A percentile compares a stretch with the other conserved stretches of the same genome.
phyloP scores from a whole-genome alignment of 805 yeast species.

The Diddensiella caesifluorescens region DNA sequence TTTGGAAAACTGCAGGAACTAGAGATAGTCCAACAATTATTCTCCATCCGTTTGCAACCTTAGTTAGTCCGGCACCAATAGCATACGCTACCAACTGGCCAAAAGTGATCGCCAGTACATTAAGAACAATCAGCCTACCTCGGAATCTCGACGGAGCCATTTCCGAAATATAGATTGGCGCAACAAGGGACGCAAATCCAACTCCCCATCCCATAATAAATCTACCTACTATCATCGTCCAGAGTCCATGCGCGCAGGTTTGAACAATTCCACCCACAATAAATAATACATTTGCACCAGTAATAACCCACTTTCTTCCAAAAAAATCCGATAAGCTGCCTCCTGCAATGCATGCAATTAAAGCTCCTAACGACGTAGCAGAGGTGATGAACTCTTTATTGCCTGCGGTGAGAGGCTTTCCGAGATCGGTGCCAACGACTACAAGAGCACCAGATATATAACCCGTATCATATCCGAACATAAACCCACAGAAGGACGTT shows the following conservation, averaged over 20 bases:
- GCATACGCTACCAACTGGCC: conserved; percentile 95
- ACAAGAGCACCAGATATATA: conserved; percentile 92
- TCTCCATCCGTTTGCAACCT: conserved; percentile 85
- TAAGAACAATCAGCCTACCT: conserved; percentile 84
- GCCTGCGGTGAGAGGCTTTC: conserved; percentile 57
- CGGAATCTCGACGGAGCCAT: conserved; percentile 88
- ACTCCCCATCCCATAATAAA: conserved; percentile 95
- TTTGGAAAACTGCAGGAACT: conserved; percentile 78
- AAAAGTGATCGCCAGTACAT: conserved; percentile 86
- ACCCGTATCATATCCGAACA: conserved; percentile 98
- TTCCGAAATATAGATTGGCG: conserved; percentile 91
- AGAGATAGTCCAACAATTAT: conserved; percentile 84
- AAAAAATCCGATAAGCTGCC: conserved; percentile 76
- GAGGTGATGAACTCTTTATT: conserved; percentile 88
- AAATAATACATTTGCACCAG: conserved; percentile 78
- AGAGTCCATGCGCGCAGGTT: conserved; percentile 69
- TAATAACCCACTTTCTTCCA: conserved; percentile 81
- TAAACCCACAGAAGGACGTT: conserved; percentile 88
- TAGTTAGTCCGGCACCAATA: conserved; percentile 69
- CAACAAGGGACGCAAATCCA: conserved; percentile 87
- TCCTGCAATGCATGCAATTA: conserved; percentile 70
- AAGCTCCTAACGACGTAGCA: conserved; percentile 91
- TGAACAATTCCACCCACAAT: conserved; percentile 81
- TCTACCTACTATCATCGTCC: conserved; percentile 92
- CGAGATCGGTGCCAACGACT: conserved; percentile 71